Percentiles rank a stretch among this genome's conserved stretches.
Evolutionary conservation across 495 filamentous ascomycete genomes (phyloP).

Genomic region (Delitschia confertaspora): DNA sequence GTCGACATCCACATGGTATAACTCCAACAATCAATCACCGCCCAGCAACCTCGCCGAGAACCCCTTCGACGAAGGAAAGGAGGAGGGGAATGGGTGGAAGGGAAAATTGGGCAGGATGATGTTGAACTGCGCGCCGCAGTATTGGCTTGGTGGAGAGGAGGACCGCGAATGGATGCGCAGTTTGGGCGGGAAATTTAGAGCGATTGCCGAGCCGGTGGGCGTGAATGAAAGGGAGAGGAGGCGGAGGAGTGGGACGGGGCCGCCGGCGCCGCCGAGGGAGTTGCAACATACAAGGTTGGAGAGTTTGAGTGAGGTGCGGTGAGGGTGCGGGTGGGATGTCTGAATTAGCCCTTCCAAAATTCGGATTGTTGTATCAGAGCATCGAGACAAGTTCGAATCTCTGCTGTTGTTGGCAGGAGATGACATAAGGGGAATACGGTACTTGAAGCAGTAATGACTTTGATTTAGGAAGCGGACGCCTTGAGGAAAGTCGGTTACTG

Average conservation of each 20-base stretch:
- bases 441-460: too few relatives aligned
- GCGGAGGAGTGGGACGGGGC: slow-evolving; percentile 59
- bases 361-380: too few relatives aligned
- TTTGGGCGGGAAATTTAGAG: slow-evolving; percentile 48
- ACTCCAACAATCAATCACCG: slow-evolving; percentile 22
- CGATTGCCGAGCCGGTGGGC: slow-evolving; percentile 35
- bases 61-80: slow-evolving; percentile 58
- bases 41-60: slow-evolving; percentile 50
- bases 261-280: slow-evolving; percentile 36
- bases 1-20: slow-evolving; percentile 15
- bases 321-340: too few relatives aligned
- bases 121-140: slow-evolving; percentile 58
- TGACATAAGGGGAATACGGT: too few relatives aligned
- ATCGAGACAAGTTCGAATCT: too few relatives aligned
- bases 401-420: too few relatives aligned
- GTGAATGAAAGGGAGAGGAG: slow-evolving; percentile 58
- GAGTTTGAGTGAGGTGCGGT: slow-evolving; percentile 20
- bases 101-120: slow-evolving; percentile 65
- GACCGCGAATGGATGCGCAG: slow-evolving; percentile 50
- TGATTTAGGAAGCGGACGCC: too few relatives aligned
- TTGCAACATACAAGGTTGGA: slow-evolving; percentile 11
- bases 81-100: slow-evolving; percentile 65
- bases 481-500: too few relatives aligned
- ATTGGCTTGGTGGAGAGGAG: slow-evolving; percentile 60
- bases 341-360: too few relatives aligned